Base-by-base conservation (phyloP, 768 basidiomycete species). In the Naematelia aurantialba region DNA sequence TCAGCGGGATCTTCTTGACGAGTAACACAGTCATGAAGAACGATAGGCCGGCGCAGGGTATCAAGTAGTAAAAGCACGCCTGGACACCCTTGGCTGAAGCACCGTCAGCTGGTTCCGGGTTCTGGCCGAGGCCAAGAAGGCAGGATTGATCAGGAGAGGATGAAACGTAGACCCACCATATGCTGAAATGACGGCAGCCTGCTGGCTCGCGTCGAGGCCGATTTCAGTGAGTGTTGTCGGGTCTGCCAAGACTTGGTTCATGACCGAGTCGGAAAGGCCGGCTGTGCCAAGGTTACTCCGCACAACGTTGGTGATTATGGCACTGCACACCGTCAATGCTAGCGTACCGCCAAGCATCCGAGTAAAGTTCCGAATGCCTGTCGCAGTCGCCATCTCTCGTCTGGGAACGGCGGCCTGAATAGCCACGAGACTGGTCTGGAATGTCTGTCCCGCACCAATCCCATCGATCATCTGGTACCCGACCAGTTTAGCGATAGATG, bases 311-410 rank as follows among this genome's bases (percentile, higher is more conserved):
- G 66, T 74, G 48, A 74, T 55, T 24, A 74, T 67, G 3, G 70
- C 53, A 5, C 58, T 59, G 1, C 65, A 66, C 5, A 63, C 78
- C 0, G 87, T 85, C 1, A 89, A 80, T 3, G 84, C 80, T 2
- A 90, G 68, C 0, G 87, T 85, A 17, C 87, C 87, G 19, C 88
- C 88, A 2, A 89, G 78, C 55, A 85, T 78, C 14, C 87, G 82
- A 50, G 87, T 79, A 63, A 89, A 87, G 42, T 54, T 58, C 53
- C 57, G 51, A 0, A 84, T 55, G 1, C 73, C 84, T 0, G 87
- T 89, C 0, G 88, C 87, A 8, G 87, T 85, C 1, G 86, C 85
- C 87, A 89, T 88, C 60, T 89, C 87, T 42, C 80, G 80, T 39
- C 87, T 78, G 0, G 83, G 75, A 0, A 89, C 88, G 24, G 85